Base-by-base conservation (phyloP, 495 filamentous ascomycete species). In the Aspergillus indologenus region DNA sequence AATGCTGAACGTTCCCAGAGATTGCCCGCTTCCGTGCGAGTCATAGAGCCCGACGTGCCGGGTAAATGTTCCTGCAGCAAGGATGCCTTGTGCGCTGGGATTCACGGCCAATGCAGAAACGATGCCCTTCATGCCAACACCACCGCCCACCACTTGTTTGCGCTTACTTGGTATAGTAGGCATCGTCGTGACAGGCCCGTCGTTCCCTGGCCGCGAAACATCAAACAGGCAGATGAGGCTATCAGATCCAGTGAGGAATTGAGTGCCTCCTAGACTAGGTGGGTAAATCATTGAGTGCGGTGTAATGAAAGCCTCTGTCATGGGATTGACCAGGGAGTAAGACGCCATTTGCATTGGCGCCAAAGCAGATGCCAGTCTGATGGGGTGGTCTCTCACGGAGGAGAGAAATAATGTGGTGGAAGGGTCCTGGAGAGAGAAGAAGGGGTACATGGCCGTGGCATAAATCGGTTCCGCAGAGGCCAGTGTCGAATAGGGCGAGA, bases 51-150 rank as follows among this genome's bases (percentile, higher is more conserved):
- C 91, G 40, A 97, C 65, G 61, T 85, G 81, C 15, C 93, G 72
- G 6, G 85, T 88, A 70, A 89, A 89, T 1, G 91, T 96, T 1
- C 92, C 94, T 0, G 90, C 92, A 2, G 90, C 92, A 3, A 97
- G 72, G 2, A 96, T 75, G 0, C 79, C 75, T 23, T 80, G 72
- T 12, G 76, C 76, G 2, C 62, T 68, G 3, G 75, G 68, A 56
- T 75, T 81, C 42, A 82, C 60, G 8, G 69, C 70, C 43, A 98
- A 69, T 0, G 89, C 85, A 3, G 87, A 88, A 1, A 97, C 77
- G 45, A 89, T 86, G 1, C 94, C 94, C 59, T 88, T 90, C 86
- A 95, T 94, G 9, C 91, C 91, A 12, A 88, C 74, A 15, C 86
- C 86, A 18, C 85, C 85, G 20, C 86, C 87, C 51, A 88, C 86